Percentiles rank a stretch among this genome's conserved stretches.
These are phyloP conservation scores for Mycena sp. DNA, from an alignment of 1,284 basidiomycete species.

Conservation along the genomic window DNA sequence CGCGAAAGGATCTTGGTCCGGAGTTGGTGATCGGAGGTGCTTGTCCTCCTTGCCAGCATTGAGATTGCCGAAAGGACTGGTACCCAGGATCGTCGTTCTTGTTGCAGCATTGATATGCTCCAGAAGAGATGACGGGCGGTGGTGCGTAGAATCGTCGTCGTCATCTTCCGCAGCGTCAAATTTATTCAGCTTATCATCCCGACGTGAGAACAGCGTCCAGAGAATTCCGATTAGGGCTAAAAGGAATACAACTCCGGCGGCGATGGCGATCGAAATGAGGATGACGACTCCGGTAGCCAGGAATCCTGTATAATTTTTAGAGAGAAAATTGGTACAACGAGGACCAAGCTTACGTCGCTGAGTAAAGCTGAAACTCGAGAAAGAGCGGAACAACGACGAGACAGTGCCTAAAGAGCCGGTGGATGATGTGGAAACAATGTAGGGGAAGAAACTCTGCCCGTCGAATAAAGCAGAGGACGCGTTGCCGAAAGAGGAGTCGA, in stretches of 20 bases:
- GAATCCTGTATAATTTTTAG: slow-evolving; percentile 65
- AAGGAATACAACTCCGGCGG: slow-evolving; percentile 94
- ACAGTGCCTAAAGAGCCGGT: slow-evolving; percentile 80
- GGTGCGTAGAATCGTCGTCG: slow-evolving; percentile 76
- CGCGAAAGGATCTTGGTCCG: slow-evolving; percentile 67
- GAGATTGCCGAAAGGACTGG: slow-evolving; percentile 59
- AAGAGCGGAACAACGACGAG: slow-evolving; percentile 85
- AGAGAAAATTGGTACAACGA: slow-evolving; percentile 6
- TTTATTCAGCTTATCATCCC: slow-evolving; percentile 73
- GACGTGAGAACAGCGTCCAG: slow-evolving; percentile 86
- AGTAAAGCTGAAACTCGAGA: slow-evolving; percentile 78
- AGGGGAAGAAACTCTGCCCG: slow-evolving; percentile 86
- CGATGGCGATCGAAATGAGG: slow-evolving; percentile 96
- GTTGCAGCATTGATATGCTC: slow-evolving; percentile 91
- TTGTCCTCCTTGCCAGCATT: slow-evolving; percentile 65
- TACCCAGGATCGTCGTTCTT: slow-evolving; percentile 77
- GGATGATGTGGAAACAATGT: slow-evolving; percentile 75
- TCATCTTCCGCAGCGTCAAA: slow-evolving; percentile 71
- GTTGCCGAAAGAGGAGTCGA: slow-evolving; percentile 77
- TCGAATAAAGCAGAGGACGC: slow-evolving; percentile 90
- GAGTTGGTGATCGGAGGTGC: slow-evolving; percentile 36
- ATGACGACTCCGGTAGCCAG: slow-evolving; percentile 94
- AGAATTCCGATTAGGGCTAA: slow-evolving; percentile 89
- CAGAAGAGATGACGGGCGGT: slow-evolving; percentile 82
- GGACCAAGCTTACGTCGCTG: slow-evolving; percentile 72